These are phyloP conservation scores for Vigna hirtella DNA, from an alignment of 306 rosid genomes.

Conservation along the genomic window DNA sequence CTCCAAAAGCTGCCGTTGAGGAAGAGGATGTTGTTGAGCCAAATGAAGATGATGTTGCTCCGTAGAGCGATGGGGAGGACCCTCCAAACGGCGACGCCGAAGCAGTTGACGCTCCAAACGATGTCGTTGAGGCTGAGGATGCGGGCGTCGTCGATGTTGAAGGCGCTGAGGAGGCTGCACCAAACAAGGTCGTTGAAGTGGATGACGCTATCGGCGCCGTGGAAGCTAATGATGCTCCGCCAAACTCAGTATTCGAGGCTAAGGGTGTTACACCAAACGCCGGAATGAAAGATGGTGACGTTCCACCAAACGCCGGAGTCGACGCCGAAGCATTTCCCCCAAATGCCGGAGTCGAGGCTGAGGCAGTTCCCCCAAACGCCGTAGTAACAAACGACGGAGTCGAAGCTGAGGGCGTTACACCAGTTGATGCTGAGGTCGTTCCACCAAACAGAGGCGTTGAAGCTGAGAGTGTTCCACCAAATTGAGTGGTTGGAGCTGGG, in stretches of 20 bases:
- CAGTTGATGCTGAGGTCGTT: neutral
- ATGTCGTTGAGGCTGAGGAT: neutral
- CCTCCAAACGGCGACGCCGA: neutral
- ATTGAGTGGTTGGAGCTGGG: neutral
- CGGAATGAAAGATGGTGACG: neutral
- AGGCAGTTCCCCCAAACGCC: neutral
- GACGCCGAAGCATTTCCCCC: neutral
- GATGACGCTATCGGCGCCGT: slow-evolving; percentile 22
- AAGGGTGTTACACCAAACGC: slow-evolving; percentile 29
- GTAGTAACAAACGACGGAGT: neutral
- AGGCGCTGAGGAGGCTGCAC: slow-evolving; percentile 14
- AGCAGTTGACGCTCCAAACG: slow-evolving; percentile 27
- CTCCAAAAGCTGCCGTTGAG: neutral
- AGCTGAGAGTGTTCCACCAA: neutral
- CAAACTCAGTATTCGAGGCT: slow-evolving; percentile 13
- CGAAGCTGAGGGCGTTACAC: neutral
- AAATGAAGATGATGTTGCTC: neutral
- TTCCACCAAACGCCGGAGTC: slow-evolving; percentile 20
- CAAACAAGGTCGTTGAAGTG: slow-evolving; percentile 3
- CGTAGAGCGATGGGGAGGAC: slow-evolving; percentile 36
- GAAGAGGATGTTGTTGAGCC: slow-evolving; percentile 28
- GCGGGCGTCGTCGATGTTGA: neutral
- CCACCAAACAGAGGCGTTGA: slow-evolving; percentile 8
- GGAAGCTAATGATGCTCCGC: neutral
- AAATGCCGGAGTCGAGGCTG: neutral